Conservation (phyloP, 176 grass and related monocot species). For the Oryza meridionalis region DNA sequence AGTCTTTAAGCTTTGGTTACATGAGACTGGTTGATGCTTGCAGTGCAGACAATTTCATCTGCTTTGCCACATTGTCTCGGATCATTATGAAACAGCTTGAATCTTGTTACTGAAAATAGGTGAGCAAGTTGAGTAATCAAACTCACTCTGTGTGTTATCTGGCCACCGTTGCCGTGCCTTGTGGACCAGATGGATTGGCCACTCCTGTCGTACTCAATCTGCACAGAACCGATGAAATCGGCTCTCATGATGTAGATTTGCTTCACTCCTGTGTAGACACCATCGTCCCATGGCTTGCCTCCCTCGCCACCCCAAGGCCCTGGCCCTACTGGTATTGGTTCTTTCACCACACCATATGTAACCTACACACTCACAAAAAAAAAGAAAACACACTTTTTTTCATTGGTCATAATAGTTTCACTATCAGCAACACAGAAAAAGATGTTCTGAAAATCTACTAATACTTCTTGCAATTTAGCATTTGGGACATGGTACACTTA, state of each 20-base stretch:
- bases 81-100: background rate
- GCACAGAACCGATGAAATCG: constrained; percentile 74
- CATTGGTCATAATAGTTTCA: background rate
- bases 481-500: background rate
- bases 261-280: constrained; percentile 81
- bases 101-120: background rate
- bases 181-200: constrained; percentile 87
- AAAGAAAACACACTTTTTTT: background rate
- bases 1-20: background rate
- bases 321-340: constrained; percentile 69
- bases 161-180: constrained; percentile 69
- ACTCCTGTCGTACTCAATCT: constrained; percentile 91
- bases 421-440: background rate
- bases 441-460: background rate
- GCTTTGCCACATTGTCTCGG: background rate
- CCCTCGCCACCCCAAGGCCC: constrained; percentile 95
- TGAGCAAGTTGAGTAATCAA: background rate
- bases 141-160: constrained; percentile 72
- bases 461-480: background rate
- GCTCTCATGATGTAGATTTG: constrained; percentile 74
- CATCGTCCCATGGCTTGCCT: constrained; percentile 85
- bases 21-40: background rate
- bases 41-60: background rate
- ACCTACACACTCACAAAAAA: constrained; percentile 35
- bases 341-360: constrained; percentile 73